Base-by-base conservation (phyloP, 2,329 filamentous ascomycete genomes). In the Reticulascus tulasneorum region DNA sequence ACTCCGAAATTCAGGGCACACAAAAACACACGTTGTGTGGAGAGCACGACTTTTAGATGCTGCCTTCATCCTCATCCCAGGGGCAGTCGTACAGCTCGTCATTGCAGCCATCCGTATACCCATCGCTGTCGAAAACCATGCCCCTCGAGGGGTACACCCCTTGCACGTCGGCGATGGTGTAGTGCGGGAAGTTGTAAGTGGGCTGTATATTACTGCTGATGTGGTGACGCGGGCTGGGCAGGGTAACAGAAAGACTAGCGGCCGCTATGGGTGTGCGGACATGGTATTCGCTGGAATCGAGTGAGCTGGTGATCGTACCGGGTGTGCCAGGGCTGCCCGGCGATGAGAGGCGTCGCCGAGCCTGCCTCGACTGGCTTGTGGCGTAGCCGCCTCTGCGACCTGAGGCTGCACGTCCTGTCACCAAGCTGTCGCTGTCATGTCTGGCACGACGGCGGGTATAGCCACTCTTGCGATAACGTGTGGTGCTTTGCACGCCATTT, bases 401-500 rank as follows among this genome's bases (percentile, higher is more conserved):
- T 16, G 58, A 57, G 12, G 52, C 16, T 28, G 58, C 55, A 35
- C 53, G 51, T 20, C 53, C 51, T 24, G 56, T 52, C 20, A 50
- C 53, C 33, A 49, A 48, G 44, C 46, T 52, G 34, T 45, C 38
- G n/a, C n/a, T n/a, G n/a, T n/a, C n/a, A n/a, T n/a, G n/a, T n/a
- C n/a, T n/a, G n/a, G n/a, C n/a, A n/a, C n/a, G n/a, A n/a, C n/a
- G n/a, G n/a, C n/a, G n/a, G n/a, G n/a, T n/a, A n/a, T n/a, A n/a
- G n/a, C n/a, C n/a, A n/a, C n/a, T n/a, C n/a, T n/a, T n/a, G n/a
- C n/a, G n/a, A 58, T 86, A 89, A 46, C 83, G 69, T 2, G 91
- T 96, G 1, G 91, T 97, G 40, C 87, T 91, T 59, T 89, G 79
- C 32, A 96, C 85, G 18, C 86, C 86, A 17, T 83, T 64, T 15